phyloP scores from a whole-genome alignment of 495 filamentous ascomycete species.

The Penicillium maclennaniae region DNA sequence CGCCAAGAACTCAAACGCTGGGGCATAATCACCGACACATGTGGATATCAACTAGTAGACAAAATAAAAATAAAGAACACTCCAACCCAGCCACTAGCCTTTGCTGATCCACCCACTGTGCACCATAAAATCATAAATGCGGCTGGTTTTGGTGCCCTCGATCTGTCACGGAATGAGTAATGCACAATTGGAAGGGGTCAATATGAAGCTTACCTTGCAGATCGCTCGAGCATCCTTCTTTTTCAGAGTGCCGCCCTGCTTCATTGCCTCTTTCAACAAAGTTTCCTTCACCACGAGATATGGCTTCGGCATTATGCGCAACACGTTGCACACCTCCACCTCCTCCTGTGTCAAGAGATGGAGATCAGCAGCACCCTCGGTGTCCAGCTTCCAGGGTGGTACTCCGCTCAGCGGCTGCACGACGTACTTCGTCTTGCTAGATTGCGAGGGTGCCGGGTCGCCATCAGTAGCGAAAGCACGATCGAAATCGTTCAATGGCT shows the following conservation, averaged over 20 bases:
- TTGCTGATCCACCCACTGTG: conserved; percentile 89
- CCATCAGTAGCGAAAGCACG: conserved; percentile 41
- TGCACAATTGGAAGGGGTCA: background rate
- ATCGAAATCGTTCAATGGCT: conserved; percentile 41
- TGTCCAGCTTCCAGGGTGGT: conserved; percentile 63
- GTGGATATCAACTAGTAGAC: conserved; percentile 16
- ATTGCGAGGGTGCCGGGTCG: conserved; percentile 38
- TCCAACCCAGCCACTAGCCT: conserved; percentile 30
- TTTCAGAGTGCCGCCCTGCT: conserved; percentile 79
- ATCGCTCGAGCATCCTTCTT: conserved; percentile 80
- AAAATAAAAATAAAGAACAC: conserved; percentile 2
- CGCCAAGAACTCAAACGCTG: conserved; percentile 19
- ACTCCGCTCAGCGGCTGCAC: conserved; percentile 51
- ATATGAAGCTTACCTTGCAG: conserved; percentile 49
- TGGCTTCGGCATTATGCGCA: conserved; percentile 85
- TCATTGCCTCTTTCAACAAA: conserved; percentile 81
- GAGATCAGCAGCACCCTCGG: conserved; percentile 72
- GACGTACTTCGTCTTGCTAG: conserved; percentile 45
- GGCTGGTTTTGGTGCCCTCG: conserved; percentile 59
- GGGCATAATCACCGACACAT: conserved; percentile 10
- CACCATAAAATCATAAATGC: conserved; percentile 92
- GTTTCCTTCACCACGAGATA: conserved; percentile 92
- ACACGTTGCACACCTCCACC: conserved; percentile 73
- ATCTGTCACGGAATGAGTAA: conserved; percentile 40
- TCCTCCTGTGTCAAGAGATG: conserved; percentile 87